Evolutionary conservation across 2,329 filamentous ascomycete genomes (phyloP).

Genomic region (Hymenoscyphus scutula): DNA sequence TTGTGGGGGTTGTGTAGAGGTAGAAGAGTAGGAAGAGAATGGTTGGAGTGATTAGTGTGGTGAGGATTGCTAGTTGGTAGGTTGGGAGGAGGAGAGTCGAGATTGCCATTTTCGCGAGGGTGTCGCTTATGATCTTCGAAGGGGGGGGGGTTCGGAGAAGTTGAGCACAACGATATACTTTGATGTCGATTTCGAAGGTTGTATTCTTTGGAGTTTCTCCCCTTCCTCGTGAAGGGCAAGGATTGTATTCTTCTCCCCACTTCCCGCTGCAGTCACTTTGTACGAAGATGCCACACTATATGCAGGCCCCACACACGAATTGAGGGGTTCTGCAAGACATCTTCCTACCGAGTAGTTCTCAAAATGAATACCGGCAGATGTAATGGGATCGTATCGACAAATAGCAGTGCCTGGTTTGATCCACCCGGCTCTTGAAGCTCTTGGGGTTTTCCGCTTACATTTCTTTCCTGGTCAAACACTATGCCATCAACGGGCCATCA

Average conservation of each 20-base stretch:
- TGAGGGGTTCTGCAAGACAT: not conserved
- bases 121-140: not conserved
- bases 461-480: too few species aligned
- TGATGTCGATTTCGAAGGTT: not conserved
- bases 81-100: not conserved
- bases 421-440: too few species aligned
- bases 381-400: too few species aligned
- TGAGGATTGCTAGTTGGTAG: not conserved
- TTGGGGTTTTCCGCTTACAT: too few species aligned
- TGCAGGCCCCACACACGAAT: conserved; percentile 3
- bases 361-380: too few species aligned
- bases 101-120: not conserved
- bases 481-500: too few species aligned
- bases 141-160: not conserved
- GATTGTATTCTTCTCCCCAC: not conserved
- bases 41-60: conserved; percentile 11
- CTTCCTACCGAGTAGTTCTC: not conserved
- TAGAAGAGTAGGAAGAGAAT: conserved; percentile 19
- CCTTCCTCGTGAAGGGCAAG: too few species aligned
- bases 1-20: conserved; percentile 22
- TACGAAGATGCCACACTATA: not conserved
- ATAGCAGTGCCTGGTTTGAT: too few species aligned
- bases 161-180: too few species aligned
- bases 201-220: not conserved
- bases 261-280: not conserved